A percentile compares a stretch with the other conserved stretches of the same genome.
These are phyloP conservation scores for Cytospora chrysosperma DNA, from an alignment of 2,329 filamentous ascomycete genomes.

Conservation along the genomic window DNA sequence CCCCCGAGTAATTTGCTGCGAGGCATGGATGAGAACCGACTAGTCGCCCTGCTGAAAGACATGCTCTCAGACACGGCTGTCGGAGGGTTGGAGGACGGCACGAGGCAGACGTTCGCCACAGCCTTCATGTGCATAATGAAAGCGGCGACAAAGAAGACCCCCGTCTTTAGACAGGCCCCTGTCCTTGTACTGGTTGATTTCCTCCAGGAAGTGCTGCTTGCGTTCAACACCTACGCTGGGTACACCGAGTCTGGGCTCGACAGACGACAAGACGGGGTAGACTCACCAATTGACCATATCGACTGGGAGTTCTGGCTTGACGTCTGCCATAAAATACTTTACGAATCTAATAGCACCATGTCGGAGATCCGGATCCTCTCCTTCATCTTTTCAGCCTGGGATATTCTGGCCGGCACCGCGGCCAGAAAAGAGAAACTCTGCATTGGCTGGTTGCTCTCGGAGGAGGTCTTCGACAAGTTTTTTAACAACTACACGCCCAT, in stretches of 20 bases:
- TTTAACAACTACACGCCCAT: slow-evolving; percentile 97
- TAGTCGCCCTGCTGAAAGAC: slow-evolving; percentile 80
- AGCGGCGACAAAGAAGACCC: slow-evolving; percentile 71
- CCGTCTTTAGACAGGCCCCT: slow-evolving; percentile 76
- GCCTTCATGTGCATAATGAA: slow-evolving; percentile 73
- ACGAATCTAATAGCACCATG: slow-evolving; percentile 78
- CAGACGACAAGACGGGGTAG: background rate
- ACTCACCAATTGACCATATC: slow-evolving; percentile 45
- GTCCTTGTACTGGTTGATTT: slow-evolving; percentile 93
- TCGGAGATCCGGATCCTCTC: slow-evolving; percentile 83
- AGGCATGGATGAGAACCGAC: slow-evolving; percentile 83
- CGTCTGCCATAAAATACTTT: slow-evolving; percentile 73
- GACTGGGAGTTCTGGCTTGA: slow-evolving; percentile 86
- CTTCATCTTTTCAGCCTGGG: slow-evolving; percentile 80
- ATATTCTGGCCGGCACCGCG: slow-evolving; percentile 64
- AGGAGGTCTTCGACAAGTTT: slow-evolving; percentile 72
- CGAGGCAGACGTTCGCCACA: slow-evolving; percentile 71
- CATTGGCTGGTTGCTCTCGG: slow-evolving; percentile 71
- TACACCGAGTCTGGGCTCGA: slow-evolving; percentile 28
- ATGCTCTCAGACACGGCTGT: slow-evolving; percentile 57
- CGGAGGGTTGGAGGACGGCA: slow-evolving; percentile 36
- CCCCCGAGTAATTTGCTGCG: slow-evolving; percentile 67
- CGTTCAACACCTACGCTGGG: slow-evolving; percentile 52
- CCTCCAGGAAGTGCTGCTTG: slow-evolving; percentile 74
- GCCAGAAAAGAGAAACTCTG: slow-evolving; percentile 69